Conservation (phyloP, 257 asterid species). For the Dorcoceras hygrometricum region DNA sequence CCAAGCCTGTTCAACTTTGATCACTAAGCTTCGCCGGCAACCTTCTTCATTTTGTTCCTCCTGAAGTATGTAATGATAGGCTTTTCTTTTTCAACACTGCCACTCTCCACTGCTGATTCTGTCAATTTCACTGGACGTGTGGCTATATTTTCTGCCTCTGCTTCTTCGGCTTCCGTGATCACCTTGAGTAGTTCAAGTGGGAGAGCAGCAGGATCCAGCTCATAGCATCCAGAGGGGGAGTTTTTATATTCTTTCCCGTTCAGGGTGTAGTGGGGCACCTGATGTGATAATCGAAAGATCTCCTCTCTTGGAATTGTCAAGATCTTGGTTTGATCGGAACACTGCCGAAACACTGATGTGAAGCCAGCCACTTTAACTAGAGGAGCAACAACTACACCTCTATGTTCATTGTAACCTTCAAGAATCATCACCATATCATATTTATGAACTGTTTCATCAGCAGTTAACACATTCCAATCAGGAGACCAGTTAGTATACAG, state of each 20-base stretch:
- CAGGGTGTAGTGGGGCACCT: constrained; percentile 46
- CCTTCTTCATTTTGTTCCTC: constrained; percentile 23
- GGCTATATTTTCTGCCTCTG: constrained; percentile 22
- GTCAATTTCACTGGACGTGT: constrained; percentile 11
- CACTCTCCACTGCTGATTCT: constrained; percentile 15
- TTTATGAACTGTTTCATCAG: constrained; percentile 41
- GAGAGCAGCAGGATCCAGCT: constrained; percentile 81
- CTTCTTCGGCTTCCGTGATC: constrained; percentile 33
- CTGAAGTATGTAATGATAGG: constrained; percentile 33
- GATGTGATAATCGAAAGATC: constrained; percentile 77
- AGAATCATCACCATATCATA: constrained; percentile 67
- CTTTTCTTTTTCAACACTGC: constrained; percentile 20
- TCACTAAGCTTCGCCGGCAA: neutral
- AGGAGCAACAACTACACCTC: constrained; percentile 48
- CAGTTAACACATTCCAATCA: constrained; percentile 56
- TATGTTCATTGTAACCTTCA: constrained; percentile 42
- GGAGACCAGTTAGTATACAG: constrained; percentile 67
- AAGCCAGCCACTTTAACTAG: constrained; percentile 66
- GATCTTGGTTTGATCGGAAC: constrained; percentile 27
- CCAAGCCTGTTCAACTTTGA: constrained; percentile 13
- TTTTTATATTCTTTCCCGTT: constrained; percentile 51
- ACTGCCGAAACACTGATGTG: constrained; percentile 50
- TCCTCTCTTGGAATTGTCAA: constrained; percentile 47
- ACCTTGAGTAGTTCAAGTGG: constrained; percentile 61
- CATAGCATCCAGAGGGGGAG: constrained; percentile 45